Evolutionary conservation across 106 monocot species (phyloP).

Genomic region (Narthecium ossifragum): DNA sequence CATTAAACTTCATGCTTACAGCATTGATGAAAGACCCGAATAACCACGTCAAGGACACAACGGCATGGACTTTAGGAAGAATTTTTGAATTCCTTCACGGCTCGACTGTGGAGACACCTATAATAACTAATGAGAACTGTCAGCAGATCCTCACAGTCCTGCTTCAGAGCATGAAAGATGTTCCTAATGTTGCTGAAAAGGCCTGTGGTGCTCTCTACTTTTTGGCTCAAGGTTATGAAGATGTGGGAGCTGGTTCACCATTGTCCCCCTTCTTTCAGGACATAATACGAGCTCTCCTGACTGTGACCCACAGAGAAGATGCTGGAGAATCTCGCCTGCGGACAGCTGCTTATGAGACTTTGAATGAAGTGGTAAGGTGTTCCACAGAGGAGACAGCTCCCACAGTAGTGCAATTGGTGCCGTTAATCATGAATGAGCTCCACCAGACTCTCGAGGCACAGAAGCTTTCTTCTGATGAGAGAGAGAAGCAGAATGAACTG

Average conservation of each 20-base stretch:
- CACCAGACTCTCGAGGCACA: constrained; percentile 27
- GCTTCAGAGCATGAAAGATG: constrained; percentile 48
- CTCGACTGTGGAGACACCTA: constrained; percentile 25
- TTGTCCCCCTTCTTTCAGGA: constrained; percentile 40
- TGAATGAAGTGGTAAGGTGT: constrained; percentile 37
- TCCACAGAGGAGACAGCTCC: constrained; percentile 28
- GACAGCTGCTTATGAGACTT: constrained; percentile 35
- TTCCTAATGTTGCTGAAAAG: constrained; percentile 44
- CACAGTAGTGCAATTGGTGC: constrained; percentile 31
- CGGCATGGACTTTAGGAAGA: constrained; percentile 41
- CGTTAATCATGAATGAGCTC: constrained; percentile 33
- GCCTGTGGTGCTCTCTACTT: constrained; percentile 45
- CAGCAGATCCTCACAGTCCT: constrained; percentile 39
- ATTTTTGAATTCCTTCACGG: constrained; percentile 45
- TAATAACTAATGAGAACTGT: constrained; percentile 32
- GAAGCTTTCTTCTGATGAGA: constrained; percentile 9
- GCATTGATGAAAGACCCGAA: constrained; percentile 33
- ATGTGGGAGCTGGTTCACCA: constrained; percentile 26
- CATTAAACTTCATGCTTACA: constrained; percentile 35
- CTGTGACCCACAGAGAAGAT: constrained; percentile 40
- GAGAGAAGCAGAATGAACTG: constrained; percentile 34
- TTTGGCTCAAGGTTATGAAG: constrained; percentile 40
- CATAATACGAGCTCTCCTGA: constrained; percentile 26
- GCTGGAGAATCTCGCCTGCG: constrained; percentile 31
- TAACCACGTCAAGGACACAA: constrained; percentile 47